phyloP scores from a whole-genome alignment of 257 asterid species.

The Solanum paucissectum region DNA sequence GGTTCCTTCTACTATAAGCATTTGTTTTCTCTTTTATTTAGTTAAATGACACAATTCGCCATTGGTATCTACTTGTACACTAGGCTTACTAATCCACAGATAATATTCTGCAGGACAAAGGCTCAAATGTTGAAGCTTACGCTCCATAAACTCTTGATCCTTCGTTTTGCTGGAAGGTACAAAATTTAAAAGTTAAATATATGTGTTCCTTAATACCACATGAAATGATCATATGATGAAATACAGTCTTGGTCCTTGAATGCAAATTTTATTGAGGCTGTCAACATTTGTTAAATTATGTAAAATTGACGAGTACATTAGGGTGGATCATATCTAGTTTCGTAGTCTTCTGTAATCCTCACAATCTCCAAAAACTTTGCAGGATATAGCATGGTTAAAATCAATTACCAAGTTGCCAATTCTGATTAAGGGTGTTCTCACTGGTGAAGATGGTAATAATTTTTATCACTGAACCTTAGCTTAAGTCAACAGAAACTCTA shows the following conservation, averaged over 20 bases:
- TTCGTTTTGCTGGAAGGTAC: constrained; percentile 56
- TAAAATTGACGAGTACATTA: background rate
- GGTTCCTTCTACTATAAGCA: background rate
- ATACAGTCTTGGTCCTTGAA: background rate
- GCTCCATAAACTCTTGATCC: constrained; percentile 32
- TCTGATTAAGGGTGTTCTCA: constrained; percentile 49
- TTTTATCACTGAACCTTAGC: background rate
- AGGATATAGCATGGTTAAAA: constrained; percentile 64
- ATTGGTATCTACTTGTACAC: background rate
- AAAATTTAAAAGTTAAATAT: background rate
- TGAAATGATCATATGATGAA: background rate
- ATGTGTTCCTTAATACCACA: background rate
- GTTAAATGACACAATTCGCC: background rate
- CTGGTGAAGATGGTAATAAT: constrained; percentile 7
- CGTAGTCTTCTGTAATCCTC: background rate
- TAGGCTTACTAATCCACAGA: background rate
- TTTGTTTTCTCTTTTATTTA: background rate
- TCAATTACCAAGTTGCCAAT: constrained; percentile 54
- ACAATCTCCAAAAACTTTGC: background rate
- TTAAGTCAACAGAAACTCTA: background rate
- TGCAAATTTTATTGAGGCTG: background rate
- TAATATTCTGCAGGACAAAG: constrained; percentile 26
- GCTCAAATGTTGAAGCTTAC: constrained; percentile 40
- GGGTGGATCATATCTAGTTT: background rate
- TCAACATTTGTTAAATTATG: background rate